Evolutionary conservation across 306 rosid species (phyloP), one percentile per base, ranked within the genome.

Genomic region (Lablab purpureus): DNA sequence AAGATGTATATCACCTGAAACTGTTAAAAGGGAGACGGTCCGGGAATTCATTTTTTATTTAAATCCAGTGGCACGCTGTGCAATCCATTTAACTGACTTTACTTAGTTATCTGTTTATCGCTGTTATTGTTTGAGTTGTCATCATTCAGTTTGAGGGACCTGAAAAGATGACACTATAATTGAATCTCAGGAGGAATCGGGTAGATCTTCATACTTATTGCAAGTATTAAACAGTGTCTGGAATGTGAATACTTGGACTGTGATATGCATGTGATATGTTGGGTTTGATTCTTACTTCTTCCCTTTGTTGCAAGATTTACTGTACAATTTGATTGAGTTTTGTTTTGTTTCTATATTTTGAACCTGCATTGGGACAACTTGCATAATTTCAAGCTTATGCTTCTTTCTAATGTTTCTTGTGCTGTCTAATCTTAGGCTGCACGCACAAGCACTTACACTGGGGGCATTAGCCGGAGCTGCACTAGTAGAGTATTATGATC

Each of bases 391-490:
- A 59, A 74, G 5, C 64, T 41, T 22, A 18, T 43, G 15, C 23
- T 74, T 73, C 51, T 69, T 49, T 19, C 74, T 75, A 37, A 75
- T 52, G 15, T 52, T 76, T 56, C 51, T n/a, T 63, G 78, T 49
- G 43, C 77, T 14, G 27, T 72, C 49, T 58, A 45, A 17, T 67
- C 45, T 80, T 91, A 96, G 98, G 97, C 82, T 96, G 85, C 94
- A 96, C 36, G 99, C 98, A 2, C 99, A 96, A 92, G 99, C 94
- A 76, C 85, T 93, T 17, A 96, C 99, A 1, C 87, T 96, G 4
- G 98, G 94, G 18, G 99, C 98, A 37, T 76, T 96, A 46, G 92
- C 92, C 0, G 99, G 98, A 19, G 96, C 96, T 12, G 99, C 98
- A 5, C 86, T 84, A 58, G 99, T 91, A 6, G 99, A 93, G 75